Evolutionary conservation across 495 filamentous ascomycete species (phyloP), one percentile per base, ranked within the genome.

Genomic region (Penicillium ucsense): DNA sequence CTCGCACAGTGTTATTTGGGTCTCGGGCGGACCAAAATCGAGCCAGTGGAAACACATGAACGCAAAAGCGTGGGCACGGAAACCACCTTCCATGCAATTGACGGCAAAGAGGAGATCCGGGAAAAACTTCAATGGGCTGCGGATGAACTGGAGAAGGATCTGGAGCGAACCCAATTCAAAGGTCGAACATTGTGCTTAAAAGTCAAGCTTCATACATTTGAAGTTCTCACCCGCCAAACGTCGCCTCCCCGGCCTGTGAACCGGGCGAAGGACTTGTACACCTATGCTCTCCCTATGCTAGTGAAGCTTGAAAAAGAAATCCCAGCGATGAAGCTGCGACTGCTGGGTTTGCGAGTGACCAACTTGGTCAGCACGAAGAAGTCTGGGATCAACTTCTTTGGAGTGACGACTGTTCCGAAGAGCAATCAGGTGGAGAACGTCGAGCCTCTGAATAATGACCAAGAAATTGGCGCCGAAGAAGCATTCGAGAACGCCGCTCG

Each of bases 11-110:
- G 84, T 53, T 84, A 94, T 56, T 79, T 97, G 0, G 92, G 94
- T 6, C 69, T 97, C 0, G 92, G 92, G 6, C 70, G 90, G n/a
- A 97, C 94, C 0, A 81, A 78, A 10, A 76, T 99, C 5, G 83
- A 89, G 41, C 94, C 92, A 0, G 84, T 84, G 1, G 90, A 94
- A 50, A 88, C 87, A 40, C 87, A 92, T 51, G 89, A 95, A 55
- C 79, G 91, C 8, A 95, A 96, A 61, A 94, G 86, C 52, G 84
- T 99, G 4, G 90, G 92, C 31, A 96, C 91, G 0, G 92, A 99
- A 65, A 82, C 80, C 41, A 98, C 92, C 0, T 98, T 98, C 50
- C 75, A 80, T 39, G 94, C 95, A 29, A 81, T 95, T 52, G 72
- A 74, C 10, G 79, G 82, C 40, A 78, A 79, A 20, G 68, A 66